These are phyloP conservation scores for Zoysia pacifica DNA, from an alignment of 176 grass and related monocot species.

Conservation along the genomic window DNA sequence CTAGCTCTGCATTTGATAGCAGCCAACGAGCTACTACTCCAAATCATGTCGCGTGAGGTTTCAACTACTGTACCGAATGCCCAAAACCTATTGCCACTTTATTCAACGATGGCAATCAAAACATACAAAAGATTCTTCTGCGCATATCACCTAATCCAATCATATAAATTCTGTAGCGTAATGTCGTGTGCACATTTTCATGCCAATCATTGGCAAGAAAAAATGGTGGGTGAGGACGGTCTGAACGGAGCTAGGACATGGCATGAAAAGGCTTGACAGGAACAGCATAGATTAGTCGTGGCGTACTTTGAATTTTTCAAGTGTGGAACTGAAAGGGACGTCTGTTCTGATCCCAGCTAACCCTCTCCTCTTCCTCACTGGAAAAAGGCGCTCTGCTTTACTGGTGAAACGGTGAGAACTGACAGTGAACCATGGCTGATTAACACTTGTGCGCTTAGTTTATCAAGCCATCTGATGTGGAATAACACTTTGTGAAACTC, in stretches of 20 bases:
- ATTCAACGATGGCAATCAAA: background rate
- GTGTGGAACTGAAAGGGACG: slow-evolving; percentile 32
- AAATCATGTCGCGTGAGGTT: slow-evolving; percentile 22
- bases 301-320: slow-evolving; percentile 30
- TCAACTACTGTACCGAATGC: slow-evolving; percentile 36
- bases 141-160: slow-evolving; percentile 41
- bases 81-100: background rate
- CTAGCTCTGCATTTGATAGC: background rate
- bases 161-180: slow-evolving; percentile 32
- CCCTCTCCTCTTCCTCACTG: background rate
- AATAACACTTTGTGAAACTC: slow-evolving; percentile 36
- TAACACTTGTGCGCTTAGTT: slow-evolving; percentile 17
- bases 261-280: slow-evolving; percentile 30
- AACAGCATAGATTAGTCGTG: slow-evolving; percentile 23
- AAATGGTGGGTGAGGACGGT: slow-evolving; percentile 42
- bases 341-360: slow-evolving; percentile 20
- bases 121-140: background rate
- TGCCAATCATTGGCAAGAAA: slow-evolving; percentile 44
- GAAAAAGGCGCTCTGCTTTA: background rate
- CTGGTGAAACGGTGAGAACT: slow-evolving; percentile 5
- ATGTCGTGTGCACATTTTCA: slow-evolving; percentile 21
- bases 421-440: slow-evolving; percentile 7
- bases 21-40: slow-evolving; percentile 21
- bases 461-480: slow-evolving; percentile 44
- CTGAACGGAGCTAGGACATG: background rate